Conservation (phyloP, 2,329 filamentous ascomycete genomes). For the Ustilaginoidea virens region DNA sequence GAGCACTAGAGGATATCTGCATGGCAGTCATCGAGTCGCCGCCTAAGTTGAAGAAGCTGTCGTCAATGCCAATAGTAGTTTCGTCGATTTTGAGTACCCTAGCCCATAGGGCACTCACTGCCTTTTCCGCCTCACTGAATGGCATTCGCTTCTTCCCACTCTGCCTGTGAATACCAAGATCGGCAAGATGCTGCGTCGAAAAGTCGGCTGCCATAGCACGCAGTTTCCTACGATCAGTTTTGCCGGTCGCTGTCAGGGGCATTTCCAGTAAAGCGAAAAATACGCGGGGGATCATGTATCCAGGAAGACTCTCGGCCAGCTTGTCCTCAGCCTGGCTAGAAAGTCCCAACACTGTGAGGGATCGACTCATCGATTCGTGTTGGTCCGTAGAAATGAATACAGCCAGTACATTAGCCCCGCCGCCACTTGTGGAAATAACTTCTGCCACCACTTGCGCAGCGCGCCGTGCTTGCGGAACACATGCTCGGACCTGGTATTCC, state of each 20-base stretch:
- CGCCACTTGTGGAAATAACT: not conserved
- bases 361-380: not conserved
- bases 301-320: no score
- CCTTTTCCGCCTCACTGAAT: not conserved
- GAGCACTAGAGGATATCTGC: constrained; percentile 18
- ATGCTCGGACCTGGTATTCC: constrained; percentile 6
- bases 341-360: no score
- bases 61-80: constrained; percentile 17
- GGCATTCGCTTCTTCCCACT: no score
- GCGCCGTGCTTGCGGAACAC: constrained; percentile 31
- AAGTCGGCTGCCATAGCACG: constrained; percentile 3
- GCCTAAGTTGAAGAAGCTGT: constrained; percentile 31
- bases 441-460: constrained; percentile 4
- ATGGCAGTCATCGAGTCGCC: constrained; percentile 32
- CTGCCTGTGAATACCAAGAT: no score
- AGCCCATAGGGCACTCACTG: constrained; percentile 1
- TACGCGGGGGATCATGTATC: no score
- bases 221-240: constrained; percentile 3
- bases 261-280: no score
- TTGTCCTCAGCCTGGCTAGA: no score
- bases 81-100: constrained; percentile 4
- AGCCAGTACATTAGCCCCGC: constrained; percentile 1
- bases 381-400: constrained; percentile 1
- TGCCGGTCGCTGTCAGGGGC: constrained; percentile 3
- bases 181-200: no score